phyloP scores from a whole-genome alignment of 1,139 yeast species.

The Yamadazyma membranifaciens region DNA sequence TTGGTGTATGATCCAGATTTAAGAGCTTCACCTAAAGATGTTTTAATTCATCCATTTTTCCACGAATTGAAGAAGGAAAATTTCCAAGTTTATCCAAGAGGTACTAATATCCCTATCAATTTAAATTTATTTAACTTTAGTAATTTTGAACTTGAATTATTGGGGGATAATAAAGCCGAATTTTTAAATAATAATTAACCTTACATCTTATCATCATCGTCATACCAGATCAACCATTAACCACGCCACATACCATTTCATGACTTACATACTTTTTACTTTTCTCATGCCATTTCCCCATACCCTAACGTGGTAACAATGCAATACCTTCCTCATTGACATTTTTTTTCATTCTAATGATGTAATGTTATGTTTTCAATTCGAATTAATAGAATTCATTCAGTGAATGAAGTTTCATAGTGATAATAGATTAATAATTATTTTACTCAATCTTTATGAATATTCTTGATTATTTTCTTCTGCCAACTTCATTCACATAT shows the following conservation, averaged over 20 bases:
- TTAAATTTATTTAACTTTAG: constrained; percentile 54
- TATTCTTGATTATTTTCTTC: too few relatives aligned
- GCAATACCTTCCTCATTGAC: too few relatives aligned
- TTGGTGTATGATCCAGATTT: constrained; percentile 71
- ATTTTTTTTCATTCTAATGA: background rate
- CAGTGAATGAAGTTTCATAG: constrained; percentile 6
- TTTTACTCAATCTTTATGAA: too few relatives aligned
- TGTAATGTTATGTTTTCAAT: constrained; percentile 1
- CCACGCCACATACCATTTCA: too few relatives aligned
- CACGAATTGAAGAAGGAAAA: constrained; percentile 60
- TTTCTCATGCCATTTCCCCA: background rate
- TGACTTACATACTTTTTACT: background rate
- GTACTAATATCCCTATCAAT: constrained; percentile 37
- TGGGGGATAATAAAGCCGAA: constrained; percentile 44
- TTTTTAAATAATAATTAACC: constrained; percentile 15
- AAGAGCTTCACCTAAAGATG: constrained; percentile 64
- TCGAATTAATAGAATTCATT: constrained; percentile 5
- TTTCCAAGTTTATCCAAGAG: constrained; percentile 60
- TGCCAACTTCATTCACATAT: too few relatives aligned
- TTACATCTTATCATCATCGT: too few relatives aligned
- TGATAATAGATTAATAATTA: constrained; percentile 6
- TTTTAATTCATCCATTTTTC: constrained; percentile 70
- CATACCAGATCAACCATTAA: too few relatives aligned
- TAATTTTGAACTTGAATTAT: constrained; percentile 49
- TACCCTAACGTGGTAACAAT: too few relatives aligned